Evolutionary conservation across 257 asterid genomes (phyloP).

Genomic region (Datura wrightii): DNA sequence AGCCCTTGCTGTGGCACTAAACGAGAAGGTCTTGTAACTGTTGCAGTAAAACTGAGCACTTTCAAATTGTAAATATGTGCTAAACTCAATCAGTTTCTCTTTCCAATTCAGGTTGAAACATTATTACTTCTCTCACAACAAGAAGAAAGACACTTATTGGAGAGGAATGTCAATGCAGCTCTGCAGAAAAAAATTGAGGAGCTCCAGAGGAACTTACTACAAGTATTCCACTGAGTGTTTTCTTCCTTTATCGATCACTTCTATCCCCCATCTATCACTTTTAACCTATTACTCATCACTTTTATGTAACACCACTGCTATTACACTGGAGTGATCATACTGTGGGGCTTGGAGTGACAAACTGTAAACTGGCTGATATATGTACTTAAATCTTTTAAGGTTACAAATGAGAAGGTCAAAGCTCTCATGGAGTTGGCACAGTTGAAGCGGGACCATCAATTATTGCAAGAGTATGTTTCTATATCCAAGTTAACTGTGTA

Average conservation of each 20-base stretch:
- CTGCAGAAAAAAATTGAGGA: conserved; percentile 78
- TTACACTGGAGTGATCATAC: neutral
- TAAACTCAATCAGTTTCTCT: conserved; percentile 33
- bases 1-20: conserved; percentile 81
- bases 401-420: conserved; percentile 93
- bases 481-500: conserved; percentile 29
- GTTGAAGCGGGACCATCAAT: conserved; percentile 70
- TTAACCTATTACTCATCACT: neutral
- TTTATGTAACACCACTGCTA: neutral
- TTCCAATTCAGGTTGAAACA: conserved; percentile 65
- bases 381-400: conserved; percentile 53
- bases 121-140: conserved; percentile 89
- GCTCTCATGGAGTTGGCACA: conserved; percentile 93
- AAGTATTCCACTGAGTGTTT: conserved; percentile 50
- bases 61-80: conserved; percentile 27
- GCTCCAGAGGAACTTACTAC: conserved; percentile 84
- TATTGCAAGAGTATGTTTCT: conserved; percentile 69
- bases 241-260: conserved; percentile 5
- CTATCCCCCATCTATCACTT: neutral
- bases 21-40: conserved; percentile 75
- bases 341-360: conserved; percentile 9
- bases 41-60: conserved; percentile 29
- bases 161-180: conserved; percentile 82
- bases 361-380: conserved; percentile 16
- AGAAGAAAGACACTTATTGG: conserved; percentile 86